Base-by-base conservation (phyloP, 2,329 filamentous ascomycete genomes). In the Gnomoniopsis sp. region DNA sequence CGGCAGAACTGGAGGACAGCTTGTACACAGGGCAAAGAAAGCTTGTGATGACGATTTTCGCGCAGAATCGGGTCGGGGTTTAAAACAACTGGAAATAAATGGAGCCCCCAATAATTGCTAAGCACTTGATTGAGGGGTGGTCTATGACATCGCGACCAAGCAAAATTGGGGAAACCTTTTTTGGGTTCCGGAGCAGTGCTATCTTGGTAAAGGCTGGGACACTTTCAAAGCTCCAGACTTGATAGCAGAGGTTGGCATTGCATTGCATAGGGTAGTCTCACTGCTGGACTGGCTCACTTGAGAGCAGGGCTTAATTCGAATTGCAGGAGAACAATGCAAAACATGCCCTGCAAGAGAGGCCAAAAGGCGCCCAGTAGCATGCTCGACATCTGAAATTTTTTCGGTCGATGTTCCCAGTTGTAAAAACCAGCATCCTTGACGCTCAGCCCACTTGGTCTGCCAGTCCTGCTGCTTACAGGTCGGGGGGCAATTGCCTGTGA, bases 1-100 rank as follows among this genome's bases (percentile, higher is more conserved):
- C 59, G 60, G 56, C 56, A 61, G 62, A 62, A 55, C 52, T 55
- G 62, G 62, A 63, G 60, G 55, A 63, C 61, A 62, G 60, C 53
- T 49, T 55, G 15, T 33, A 55, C 53, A 43, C 34, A 49, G 62
- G 55, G 57, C 58, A 41, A 38, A 53, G 59, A 61, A 62, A 61
- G 57, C 59, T 59, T 61, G 59, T 61, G 59, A 61, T 61, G 59
- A 61, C 59, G 59, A 61, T 61, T 56, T 52, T 59, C 53, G 61
- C 55, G 61, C 55, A 56, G 61, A 51, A 48, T 55, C 44, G 53
- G 54, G 53, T 57, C 56, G 57, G 59, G 61, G 59, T 57, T 59
- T 57, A 60, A 60, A 57, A 61, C 53, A 47, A 62, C 54, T 55
- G 49, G 50, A 53, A 62, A 55, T 55, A 50, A 48, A 50, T 54